Percentiles rank a stretch among this genome's conserved stretches.
Conservation (phyloP, 192 early-diverging fungal genomes). For the Podila epicladia region DNA sequence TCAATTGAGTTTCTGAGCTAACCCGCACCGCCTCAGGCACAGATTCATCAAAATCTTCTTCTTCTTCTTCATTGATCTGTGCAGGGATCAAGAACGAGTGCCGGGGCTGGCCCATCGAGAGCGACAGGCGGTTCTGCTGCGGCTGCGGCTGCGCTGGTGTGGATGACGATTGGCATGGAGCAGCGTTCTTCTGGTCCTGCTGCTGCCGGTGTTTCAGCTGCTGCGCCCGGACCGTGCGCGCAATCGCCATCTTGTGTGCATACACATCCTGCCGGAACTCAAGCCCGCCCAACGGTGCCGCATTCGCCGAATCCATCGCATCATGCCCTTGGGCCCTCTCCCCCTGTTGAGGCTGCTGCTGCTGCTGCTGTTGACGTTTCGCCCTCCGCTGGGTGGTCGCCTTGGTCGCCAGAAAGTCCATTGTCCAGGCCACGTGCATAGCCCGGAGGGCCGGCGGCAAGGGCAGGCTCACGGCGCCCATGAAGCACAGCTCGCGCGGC, state of each 20-base stretch:
- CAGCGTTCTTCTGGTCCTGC: neutral
- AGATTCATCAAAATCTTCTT: neutral
- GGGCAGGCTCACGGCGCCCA: conserved; percentile 37
- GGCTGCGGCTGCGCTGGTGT: neutral
- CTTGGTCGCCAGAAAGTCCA: conserved; percentile 28
- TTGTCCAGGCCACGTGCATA: conserved; percentile 49
- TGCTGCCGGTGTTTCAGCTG: conserved; percentile 18
- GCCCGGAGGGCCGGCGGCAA: conserved; percentile 28
- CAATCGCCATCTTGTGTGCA: conserved; percentile 42
- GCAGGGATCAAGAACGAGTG: conserved; percentile 25
- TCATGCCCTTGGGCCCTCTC: neutral
- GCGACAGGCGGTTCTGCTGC: neutral
- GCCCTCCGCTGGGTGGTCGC: conserved; percentile 17
- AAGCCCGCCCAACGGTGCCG: conserved; percentile 16
- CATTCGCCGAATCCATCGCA: neutral
- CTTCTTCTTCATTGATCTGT: conserved; percentile 33
- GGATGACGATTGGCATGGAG: neutral
- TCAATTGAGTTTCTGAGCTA: neutral
- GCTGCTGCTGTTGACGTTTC: conserved; percentile 7
- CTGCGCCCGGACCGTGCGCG: conserved; percentile 35
- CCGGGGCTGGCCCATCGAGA: neutral
- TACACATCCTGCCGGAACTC: conserved; percentile 45
- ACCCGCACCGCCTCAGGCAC: neutral
- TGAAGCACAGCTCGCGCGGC: conserved; percentile 41
- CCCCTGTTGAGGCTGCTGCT: no score